Conservation (phyloP, 495 filamentous ascomycete species). For the Talaromyces ruber region DNA sequence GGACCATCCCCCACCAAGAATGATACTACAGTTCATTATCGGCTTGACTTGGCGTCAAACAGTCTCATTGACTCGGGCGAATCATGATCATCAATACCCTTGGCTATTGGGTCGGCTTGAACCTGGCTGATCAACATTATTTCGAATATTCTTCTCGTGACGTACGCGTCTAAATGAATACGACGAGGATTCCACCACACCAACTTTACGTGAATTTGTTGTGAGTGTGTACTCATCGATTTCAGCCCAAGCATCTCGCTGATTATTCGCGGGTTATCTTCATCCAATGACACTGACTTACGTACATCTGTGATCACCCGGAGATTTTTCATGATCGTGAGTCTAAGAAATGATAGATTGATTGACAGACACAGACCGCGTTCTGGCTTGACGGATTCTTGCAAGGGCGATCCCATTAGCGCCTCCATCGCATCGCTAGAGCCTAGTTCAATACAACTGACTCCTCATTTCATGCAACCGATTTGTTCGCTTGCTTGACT, state of each 20-base stretch:
- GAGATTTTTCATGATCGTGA: not conserved
- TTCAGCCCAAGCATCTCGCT: not conserved
- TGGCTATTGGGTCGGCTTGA: not conserved
- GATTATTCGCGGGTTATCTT: not conserved
- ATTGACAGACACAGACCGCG: slow-evolving; percentile 1
- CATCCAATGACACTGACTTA: not conserved
- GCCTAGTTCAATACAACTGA: not conserved
- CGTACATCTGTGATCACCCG: not conserved
- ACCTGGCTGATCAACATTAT: not conserved
- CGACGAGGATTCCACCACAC: not conserved
- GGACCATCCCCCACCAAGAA: not conserved
- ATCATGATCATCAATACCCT: not conserved
- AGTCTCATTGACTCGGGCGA: not conserved
- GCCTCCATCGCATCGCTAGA: not conserved
- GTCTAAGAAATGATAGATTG: not conserved
- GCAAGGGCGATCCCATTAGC: not conserved
- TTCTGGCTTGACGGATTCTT: not conserved
- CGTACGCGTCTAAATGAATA: not conserved
- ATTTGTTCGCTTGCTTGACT: not conserved
- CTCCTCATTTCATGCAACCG: not conserved
- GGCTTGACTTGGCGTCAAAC: not conserved
- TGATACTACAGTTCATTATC: not conserved
- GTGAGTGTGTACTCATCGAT: not conserved
- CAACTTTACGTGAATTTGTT: not conserved
- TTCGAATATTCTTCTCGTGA: not conserved